Evolutionary conservation across 441 rosid genomes (phyloP), one percentile per base, ranked within the genome.

Genomic region (Erodium texanum): DNA sequence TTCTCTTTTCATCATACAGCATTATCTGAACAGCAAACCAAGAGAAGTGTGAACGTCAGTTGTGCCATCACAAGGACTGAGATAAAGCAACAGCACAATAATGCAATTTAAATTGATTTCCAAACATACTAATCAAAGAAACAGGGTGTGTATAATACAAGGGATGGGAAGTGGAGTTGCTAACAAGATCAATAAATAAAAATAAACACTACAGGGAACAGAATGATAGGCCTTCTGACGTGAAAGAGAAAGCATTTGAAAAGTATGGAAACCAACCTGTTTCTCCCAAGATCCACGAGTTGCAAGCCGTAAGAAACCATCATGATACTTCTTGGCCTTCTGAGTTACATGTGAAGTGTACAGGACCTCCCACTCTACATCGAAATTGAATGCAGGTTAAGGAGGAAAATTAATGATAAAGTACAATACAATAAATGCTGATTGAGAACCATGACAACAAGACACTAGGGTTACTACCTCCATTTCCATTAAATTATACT

Each of bases 271-370:
- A 66, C 29, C 54, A 68, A 82, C 90, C 88, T 82, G 84, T 65
- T 80, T 77, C 65, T 83, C 81, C 59, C 74, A 67, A 27, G 79
- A 72, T 70, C 86, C 81, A 69, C 75, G n/a, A 70, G 50, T 36
- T 38, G 59, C 59, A 36, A 73, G 68, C 24, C 66, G 80, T 68
- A 84, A 68, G 70, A 75, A 82, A 36, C 86, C 93, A 73, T 87
- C 90, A 58, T 83, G 87, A 73, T 78, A 84, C 70, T 79, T 86
- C 78, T 85, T 87, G 52, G 82, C 81, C 70, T 83, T 83, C 66
- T 83, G 82, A 71, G 82, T 84, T 71, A 83, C 15, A 43, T 84
- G 89, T 16, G 81, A 41, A 9, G 90, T 82, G 77, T 82, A 86
- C 66, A 80, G 48, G 38, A 80, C 89, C 77, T 75, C 82, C 86